phyloP scores from a whole-genome alignment of 148 eudicot species.

The Tetragonia tetragonoides region DNA sequence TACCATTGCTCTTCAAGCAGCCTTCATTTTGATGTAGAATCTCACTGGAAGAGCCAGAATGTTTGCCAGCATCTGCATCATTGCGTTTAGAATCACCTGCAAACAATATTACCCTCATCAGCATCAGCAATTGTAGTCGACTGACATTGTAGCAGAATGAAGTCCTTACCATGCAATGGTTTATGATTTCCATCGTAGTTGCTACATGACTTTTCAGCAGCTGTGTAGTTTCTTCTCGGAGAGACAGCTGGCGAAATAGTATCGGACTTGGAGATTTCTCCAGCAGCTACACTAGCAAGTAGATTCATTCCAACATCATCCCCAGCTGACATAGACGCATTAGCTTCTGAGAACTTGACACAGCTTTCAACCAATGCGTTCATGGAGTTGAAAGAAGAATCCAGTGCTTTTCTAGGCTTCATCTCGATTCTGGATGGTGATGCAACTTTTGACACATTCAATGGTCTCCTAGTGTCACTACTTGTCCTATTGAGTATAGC shows the following conservation, averaged over 20 bases:
- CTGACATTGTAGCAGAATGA: slow-evolving; percentile 1
- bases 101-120: slow-evolving; percentile 24
- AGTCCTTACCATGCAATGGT: slow-evolving; percentile 22
- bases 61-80: slow-evolving; percentile 9
- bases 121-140: slow-evolving; percentile 1
- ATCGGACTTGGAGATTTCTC: slow-evolving; percentile 60
- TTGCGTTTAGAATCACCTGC: slow-evolving; percentile 13
- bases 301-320: slow-evolving; percentile 91
- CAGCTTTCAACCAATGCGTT: slow-evolving; percentile 91
- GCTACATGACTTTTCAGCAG: slow-evolving; percentile 25
- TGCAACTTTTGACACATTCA: slow-evolving; percentile 30
- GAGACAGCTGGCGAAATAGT: slow-evolving; percentile 48
- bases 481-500: slow-evolving; percentile 27
- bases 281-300: slow-evolving; percentile 96
- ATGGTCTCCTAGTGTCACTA: slow-evolving; percentile 26
- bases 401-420: slow-evolving; percentile 43
- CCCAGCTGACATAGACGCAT: slow-evolving; percentile 42
- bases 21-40: slow-evolving; percentile 30
- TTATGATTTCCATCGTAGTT: slow-evolving; percentile 21
- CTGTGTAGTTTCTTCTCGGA: slow-evolving; percentile 36
- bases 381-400: slow-evolving; percentile 69
- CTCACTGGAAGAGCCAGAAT: slow-evolving; percentile 15
- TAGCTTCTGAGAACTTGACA: slow-evolving; percentile 68
- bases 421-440: slow-evolving; percentile 28
- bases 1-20: slow-evolving; percentile 7